Evolutionary conservation across 2,329 filamentous ascomycete species (phyloP).

Genomic region (Penicillium thymicola): DNA sequence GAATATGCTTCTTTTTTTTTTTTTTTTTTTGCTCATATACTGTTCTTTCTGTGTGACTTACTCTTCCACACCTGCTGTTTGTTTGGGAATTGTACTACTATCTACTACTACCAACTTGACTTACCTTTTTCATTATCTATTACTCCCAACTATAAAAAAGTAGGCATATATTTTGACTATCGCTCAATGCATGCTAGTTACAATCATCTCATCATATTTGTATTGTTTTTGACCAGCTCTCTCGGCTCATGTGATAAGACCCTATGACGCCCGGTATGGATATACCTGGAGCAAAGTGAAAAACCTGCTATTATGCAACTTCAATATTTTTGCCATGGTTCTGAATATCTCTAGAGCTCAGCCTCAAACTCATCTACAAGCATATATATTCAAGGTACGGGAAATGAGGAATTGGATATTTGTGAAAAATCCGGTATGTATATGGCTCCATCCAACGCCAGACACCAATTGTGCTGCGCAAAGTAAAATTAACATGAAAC

Average conservation of each 20-base stretch:
- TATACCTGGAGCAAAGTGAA: not conserved
- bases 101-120: conserved; percentile 4
- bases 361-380: not conserved
- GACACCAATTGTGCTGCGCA: conserved; percentile 25
- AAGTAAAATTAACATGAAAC: conserved; percentile 7
- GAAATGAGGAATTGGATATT: not conserved
- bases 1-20: not conserved
- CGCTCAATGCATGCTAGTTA: not conserved
- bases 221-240: not conserved
- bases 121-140: not conserved
- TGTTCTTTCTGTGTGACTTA: not conserved
- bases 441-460: conserved; percentile 26
- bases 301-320: not conserved
- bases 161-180: not conserved
- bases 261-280: not conserved
- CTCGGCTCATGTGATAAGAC: no score
- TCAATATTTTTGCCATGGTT: not conserved
- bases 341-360: not conserved
- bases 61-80: not conserved
- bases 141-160: not conserved
- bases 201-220: not conserved
- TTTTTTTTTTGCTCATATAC: not conserved
- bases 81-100: conserved; percentile 6
- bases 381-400: not conserved
- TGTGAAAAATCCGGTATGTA: conserved; percentile 8